Conservation (phyloP, 1,139 yeast genomes). For the Lodderomyces parapsilosis region DNA sequence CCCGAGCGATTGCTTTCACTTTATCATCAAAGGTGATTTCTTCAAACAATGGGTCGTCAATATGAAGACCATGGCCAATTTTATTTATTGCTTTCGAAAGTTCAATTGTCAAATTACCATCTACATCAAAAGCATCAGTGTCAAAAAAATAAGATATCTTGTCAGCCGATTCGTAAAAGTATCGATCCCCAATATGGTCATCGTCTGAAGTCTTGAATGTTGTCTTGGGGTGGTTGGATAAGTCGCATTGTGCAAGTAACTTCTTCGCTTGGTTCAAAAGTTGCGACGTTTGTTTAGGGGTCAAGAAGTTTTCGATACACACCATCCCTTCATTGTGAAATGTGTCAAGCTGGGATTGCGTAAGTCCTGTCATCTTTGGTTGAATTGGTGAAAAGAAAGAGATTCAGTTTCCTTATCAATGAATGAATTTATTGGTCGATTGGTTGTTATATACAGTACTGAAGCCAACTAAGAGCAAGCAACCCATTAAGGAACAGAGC, state of each 20-base stretch:
- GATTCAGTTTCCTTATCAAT: background rate
- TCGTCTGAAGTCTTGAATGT: constrained; percentile 66
- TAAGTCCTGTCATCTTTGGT: constrained; percentile 14
- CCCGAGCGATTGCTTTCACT: constrained; percentile 51
- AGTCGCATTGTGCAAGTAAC: constrained; percentile 50
- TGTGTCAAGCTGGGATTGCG: constrained; percentile 40
- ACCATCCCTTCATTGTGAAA: constrained; percentile 63
- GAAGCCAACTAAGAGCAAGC: too few species aligned
- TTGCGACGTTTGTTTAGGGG: constrained; percentile 33
- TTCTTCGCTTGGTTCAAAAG: constrained; percentile 44
- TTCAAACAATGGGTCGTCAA: constrained; percentile 46
- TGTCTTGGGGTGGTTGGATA: constrained; percentile 66
- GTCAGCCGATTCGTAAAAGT: constrained; percentile 68
- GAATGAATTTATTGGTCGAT: background rate
- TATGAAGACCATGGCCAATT: constrained; percentile 78
- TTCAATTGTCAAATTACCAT: constrained; percentile 51
- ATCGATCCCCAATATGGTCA: constrained; percentile 71
- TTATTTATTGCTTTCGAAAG: constrained; percentile 65
- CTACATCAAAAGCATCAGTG: constrained; percentile 60
- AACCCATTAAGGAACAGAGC: too few species aligned
- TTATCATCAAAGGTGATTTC: constrained; percentile 51
- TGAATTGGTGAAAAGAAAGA: background rate
- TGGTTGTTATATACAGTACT: background rate
- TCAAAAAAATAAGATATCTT: constrained; percentile 72
- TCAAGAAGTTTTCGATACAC: constrained; percentile 56